A percentile compares a stretch with the other conserved stretches of the same genome.
phyloP scores from a whole-genome alignment of 2,329 filamentous ascomycete species.

The Aspergillus sp. region DNA sequence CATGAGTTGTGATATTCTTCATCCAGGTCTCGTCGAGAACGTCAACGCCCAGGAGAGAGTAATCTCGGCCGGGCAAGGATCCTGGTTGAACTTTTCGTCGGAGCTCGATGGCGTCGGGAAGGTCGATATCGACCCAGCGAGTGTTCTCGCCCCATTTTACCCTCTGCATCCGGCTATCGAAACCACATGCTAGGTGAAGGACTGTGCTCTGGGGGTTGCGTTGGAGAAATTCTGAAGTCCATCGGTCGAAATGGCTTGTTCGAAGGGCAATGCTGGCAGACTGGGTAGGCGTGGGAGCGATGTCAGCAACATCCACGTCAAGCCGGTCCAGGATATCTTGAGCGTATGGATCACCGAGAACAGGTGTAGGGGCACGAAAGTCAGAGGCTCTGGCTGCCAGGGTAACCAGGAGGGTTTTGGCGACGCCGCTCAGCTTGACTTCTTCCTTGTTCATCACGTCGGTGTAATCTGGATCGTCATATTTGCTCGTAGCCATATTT shows the following conservation, averaged over 20 bases:
- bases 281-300: neutral
- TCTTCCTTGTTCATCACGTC: neutral
- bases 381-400: neutral
- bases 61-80: neutral
- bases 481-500: neutral
- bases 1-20: neutral
- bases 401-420: neutral
- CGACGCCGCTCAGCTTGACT: neutral
- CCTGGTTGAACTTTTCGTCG: neutral
- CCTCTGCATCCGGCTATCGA: neutral
- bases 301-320: neutral
- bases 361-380: neutral
- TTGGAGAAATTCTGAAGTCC: neutral
- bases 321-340: neutral
- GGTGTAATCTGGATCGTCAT: neutral
- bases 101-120: neutral
- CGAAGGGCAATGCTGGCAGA: neutral
- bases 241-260: neutral
- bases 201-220: neutral
- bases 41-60: neutral
- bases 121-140: neutral
- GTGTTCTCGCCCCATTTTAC: neutral
- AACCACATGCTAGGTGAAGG: neutral
- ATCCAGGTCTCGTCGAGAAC: neutral
- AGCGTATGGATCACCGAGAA: neutral